Conservation (phyloP, 345 rosid genomes). For the Clarkia xantiana region DNA sequence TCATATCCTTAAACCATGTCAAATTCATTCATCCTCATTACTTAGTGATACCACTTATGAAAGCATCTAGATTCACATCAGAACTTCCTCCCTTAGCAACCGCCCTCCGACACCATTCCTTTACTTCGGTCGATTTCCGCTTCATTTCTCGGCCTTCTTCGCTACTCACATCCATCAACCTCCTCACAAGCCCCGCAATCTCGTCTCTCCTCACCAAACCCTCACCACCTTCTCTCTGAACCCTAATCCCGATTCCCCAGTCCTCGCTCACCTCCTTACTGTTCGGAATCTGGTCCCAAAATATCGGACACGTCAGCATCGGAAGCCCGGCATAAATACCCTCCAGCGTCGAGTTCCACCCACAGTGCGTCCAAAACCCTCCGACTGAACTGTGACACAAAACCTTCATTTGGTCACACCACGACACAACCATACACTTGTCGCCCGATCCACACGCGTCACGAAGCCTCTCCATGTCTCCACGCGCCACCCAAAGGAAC, state of each 20-base stretch:
- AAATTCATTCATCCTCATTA: too few relatives aligned
- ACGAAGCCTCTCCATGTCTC: constrained; percentile 3
- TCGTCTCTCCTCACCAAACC: constrained; percentile 9
- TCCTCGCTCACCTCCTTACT: constrained; percentile 11
- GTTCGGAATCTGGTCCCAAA: constrained; percentile 18
- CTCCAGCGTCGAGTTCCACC: constrained; percentile 25
- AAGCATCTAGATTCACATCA: constrained; percentile 10
- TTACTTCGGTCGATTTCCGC: constrained; percentile 10
- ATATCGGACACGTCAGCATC: constrained; percentile 18
- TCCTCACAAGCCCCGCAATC: constrained; percentile 8
- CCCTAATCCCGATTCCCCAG: constrained; percentile 15
- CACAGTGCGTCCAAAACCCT: constrained; percentile 24
- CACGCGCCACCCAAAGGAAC: constrained; percentile 27
- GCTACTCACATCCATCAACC: constrained; percentile 12
- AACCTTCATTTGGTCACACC: constrained; percentile 24
- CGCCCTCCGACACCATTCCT: constrained; percentile 11
- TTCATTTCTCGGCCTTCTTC: constrained; percentile 14
- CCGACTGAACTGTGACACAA: constrained; percentile 14
- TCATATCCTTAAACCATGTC: not conserved
- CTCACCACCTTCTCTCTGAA: constrained; percentile 9
- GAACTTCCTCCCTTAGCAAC: constrained; percentile 14
- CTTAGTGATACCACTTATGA: constrained; percentile 8
- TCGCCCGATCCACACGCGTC: not conserved
- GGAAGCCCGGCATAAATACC: constrained; percentile 19
- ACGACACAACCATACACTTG: constrained; percentile 10